A percentile compares a stretch with the other conserved stretches of the same genome.
Evolutionary conservation across 495 filamentous ascomycete species (phyloP).

Genomic region (Clavariopsis aquatica): DNA sequence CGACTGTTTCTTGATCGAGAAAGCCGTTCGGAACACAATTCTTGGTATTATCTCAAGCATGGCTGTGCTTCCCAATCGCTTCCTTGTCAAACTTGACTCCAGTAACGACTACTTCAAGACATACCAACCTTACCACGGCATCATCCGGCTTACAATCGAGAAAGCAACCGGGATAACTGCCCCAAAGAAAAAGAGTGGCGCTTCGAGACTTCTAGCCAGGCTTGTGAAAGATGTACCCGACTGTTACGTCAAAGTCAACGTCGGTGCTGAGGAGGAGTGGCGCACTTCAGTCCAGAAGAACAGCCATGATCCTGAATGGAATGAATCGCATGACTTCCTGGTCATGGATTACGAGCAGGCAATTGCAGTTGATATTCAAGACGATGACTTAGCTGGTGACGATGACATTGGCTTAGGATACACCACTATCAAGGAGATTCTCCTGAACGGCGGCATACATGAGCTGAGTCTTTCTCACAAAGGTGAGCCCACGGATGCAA

Average conservation of each 20-base stretch:
- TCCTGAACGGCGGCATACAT: slow-evolving; percentile 43
- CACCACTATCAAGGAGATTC: slow-evolving; percentile 46
- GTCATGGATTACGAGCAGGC: slow-evolving; percentile 46
- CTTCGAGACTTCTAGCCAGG: slow-evolving; percentile 43
- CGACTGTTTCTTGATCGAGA: slow-evolving; percentile 45
- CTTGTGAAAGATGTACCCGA: slow-evolving; percentile 46
- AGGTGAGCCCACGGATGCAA: slow-evolving; percentile 39
- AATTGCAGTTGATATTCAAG: slow-evolving; percentile 46
- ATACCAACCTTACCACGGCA: slow-evolving; percentile 47
- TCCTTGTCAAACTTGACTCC: slow-evolving; percentile 48
- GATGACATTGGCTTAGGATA: slow-evolving; percentile 48
- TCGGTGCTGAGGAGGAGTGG: slow-evolving; percentile 47
- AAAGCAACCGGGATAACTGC: slow-evolving; percentile 42
- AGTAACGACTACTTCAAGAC: slow-evolving; percentile 50
- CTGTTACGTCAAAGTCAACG: slow-evolving; percentile 46
- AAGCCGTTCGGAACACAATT: slow-evolving; percentile 44
- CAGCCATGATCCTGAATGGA: slow-evolving; percentile 46
- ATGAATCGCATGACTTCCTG: slow-evolving; percentile 49
- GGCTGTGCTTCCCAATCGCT: slow-evolving; percentile 50
- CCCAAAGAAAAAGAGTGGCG: slow-evolving; percentile 22
- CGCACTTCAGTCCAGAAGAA: slow-evolving; percentile 47
- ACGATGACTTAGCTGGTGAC: slow-evolving; percentile 46
- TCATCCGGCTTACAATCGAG: slow-evolving; percentile 48
- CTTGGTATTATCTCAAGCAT: slow-evolving; percentile 47
- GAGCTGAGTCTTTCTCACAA: slow-evolving; percentile 45